Conservation (phyloP, 2,329 filamentous ascomycete genomes). For the Penicillium crustosum region DNA sequence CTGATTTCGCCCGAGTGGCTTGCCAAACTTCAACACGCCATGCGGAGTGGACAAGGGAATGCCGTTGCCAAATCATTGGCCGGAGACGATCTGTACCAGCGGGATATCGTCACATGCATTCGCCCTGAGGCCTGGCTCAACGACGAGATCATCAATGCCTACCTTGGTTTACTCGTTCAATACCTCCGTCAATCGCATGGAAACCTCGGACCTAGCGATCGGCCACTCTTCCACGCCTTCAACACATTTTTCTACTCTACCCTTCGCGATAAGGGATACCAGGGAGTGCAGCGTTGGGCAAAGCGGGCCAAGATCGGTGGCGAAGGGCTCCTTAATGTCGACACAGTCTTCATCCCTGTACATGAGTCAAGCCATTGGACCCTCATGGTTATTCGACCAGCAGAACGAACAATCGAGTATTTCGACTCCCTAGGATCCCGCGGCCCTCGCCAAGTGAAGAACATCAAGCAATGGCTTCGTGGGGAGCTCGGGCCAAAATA, state of each 20-base stretch:
- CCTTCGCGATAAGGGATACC: conserved; percentile 42
- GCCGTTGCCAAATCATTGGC: conserved; percentile 34
- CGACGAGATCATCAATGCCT: conserved; percentile 49
- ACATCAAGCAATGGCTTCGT: conserved; percentile 44
- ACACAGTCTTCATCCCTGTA: conserved; percentile 50
- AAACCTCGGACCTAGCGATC: conserved; percentile 36
- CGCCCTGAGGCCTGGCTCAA: conserved; percentile 44
- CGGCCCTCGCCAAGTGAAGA: conserved; percentile 34
- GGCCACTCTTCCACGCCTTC: conserved; percentile 46
- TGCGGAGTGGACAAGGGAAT: conserved; percentile 25
- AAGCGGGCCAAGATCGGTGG: conserved; percentile 50
- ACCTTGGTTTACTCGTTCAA: conserved; percentile 44
- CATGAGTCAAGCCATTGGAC: conserved; percentile 51
- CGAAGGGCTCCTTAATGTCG: conserved; percentile 44
- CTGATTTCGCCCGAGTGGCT: conserved; percentile 41
- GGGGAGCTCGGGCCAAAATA: conserved; percentile 44
- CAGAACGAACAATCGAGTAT: conserved; percentile 46
- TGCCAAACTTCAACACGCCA: conserved; percentile 31
- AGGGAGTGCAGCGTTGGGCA: conserved; percentile 45
- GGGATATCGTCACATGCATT: conserved; percentile 40
- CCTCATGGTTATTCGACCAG: conserved; percentile 47
- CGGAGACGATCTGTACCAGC: conserved; percentile 39
- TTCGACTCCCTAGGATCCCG: conserved; percentile 47
- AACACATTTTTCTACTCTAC: conserved; percentile 48
- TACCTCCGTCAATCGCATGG: conserved; percentile 36